Evolutionary conservation across 169 alveolate genomes (phyloP).

Genomic region (Plasmodium malariae): DNA sequence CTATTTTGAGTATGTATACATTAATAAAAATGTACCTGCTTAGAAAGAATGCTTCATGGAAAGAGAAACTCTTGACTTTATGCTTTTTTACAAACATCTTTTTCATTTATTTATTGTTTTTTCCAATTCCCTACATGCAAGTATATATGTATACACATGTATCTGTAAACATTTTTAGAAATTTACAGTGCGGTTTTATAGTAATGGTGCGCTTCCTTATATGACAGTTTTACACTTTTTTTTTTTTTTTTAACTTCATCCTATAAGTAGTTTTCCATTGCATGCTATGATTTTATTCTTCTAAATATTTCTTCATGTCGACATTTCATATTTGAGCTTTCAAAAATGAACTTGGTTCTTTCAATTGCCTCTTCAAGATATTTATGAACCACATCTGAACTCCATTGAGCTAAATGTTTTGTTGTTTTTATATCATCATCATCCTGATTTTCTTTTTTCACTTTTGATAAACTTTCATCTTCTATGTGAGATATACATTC

Average conservation of each 20-base stretch:
- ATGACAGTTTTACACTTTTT: no score
- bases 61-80: no score
- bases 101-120: no score
- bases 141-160: not conserved
- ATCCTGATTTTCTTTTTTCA: slow-evolving; percentile 76
- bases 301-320: slow-evolving; percentile 53
- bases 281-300: slow-evolving; percentile 28
- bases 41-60: no score
- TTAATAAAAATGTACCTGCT: no score
- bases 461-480: slow-evolving; percentile 70
- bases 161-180: not conserved
- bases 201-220: no score
- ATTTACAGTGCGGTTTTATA: not conserved
- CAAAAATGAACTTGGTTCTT: slow-evolving; percentile 31
- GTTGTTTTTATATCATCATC: slow-evolving; percentile 75
- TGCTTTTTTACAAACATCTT: no score
- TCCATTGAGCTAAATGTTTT: slow-evolving; percentile 72
- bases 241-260: no score
- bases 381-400: slow-evolving; percentile 73
- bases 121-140: not conserved
- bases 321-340: slow-evolving; percentile 30
- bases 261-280: not conserved
- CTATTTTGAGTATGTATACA: no score
- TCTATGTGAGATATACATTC: slow-evolving; percentile 58
- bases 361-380: slow-evolving; percentile 74